Base-by-base conservation (phyloP, 2,329 filamentous ascomycete species). In the Fusarium globosum region DNA sequence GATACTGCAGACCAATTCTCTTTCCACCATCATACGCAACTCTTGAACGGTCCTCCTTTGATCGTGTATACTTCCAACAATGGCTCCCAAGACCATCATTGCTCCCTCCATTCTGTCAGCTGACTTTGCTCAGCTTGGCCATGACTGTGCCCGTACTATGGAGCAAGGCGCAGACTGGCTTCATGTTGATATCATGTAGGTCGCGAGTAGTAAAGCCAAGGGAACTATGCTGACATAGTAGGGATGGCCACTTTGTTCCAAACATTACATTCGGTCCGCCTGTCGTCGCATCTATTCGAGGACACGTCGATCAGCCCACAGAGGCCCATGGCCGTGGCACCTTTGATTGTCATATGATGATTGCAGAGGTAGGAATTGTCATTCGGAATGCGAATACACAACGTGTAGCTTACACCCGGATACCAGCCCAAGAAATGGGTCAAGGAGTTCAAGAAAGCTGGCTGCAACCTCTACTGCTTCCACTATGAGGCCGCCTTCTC, bases 291-390 rank as follows among this genome's bases (percentile, higher is more conserved):
- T 97, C 96, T 86, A 96, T 99, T 79, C 91, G 96, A 72, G 87
- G 89, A 51, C 93, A 97, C 79, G 95, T 99, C 78, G 92, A 94
- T 65, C 88, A 88, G 76, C 95, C 95, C 7, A 87, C 87, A 45
- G 86, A 88, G 58, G 88, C 88, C 39, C 87, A 92, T 76, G 95
- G 93, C 60, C 93, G 92, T 77, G 96, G 96, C 71, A 98, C 96
- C 20, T 99, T 99, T 82, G 96, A 99, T 84, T 99, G 96, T 88
- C 96, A 99, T 85, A 98, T 99, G 96, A 99, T 99, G 96, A 97
- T 99, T 81, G 91, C 94, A 79, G 96, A 99, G 92, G 94, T 96
- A 87, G 77, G 84, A 60, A 16, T 51, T 46, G 43, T 36, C 61
- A 38, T 33, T 12, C 20, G 61, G 30, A 43, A 35, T 35, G 23